Percentiles rank a stretch among this genome's conserved stretches.
These are phyloP conservation scores for Saccharomycopsis javanensis DNA, from an alignment of 805 yeast species.

Conservation along the genomic window DNA sequence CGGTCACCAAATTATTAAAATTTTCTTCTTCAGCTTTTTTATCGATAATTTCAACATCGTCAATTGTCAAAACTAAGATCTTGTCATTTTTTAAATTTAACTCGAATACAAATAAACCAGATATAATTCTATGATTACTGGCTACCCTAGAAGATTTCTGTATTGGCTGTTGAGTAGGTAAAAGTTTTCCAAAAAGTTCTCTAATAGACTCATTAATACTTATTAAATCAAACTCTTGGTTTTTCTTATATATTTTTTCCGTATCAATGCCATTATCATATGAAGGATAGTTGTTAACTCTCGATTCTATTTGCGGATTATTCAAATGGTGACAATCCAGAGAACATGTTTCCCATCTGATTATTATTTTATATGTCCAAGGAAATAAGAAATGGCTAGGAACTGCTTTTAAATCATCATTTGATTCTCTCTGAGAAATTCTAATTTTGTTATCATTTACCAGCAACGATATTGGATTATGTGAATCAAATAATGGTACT, in stretches of 20 bases:
- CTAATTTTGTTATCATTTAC: background rate
- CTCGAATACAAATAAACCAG: constrained; percentile 60
- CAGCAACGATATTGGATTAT: background rate
- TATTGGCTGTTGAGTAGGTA: background rate
- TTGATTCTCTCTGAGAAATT: background rate
- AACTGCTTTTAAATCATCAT: background rate
- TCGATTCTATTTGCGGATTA: constrained; percentile 10
- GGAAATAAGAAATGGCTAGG: constrained; percentile 12
- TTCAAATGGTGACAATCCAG: constrained; percentile 42
- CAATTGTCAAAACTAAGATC: constrained; percentile 56
- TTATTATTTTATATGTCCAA: constrained; percentile 38
- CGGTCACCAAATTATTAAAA: constrained; percentile 5
- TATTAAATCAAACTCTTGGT: constrained; percentile 1
- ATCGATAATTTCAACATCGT: constrained; percentile 52
- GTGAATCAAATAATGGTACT: constrained; percentile 11
- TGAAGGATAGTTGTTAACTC: background rate
- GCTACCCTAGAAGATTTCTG: background rate
- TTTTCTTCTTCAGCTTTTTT: constrained; percentile 21
- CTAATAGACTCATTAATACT: constrained; percentile 3
- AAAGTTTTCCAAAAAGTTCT: constrained; percentile 6
- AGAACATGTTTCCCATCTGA: constrained; percentile 50
- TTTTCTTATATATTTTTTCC: constrained; percentile 2
- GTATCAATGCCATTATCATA: constrained; percentile 1
- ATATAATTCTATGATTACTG: constrained; percentile 6
- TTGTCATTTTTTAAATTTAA: constrained; percentile 44